Evolutionary conservation across 305 asterid species (phyloP).

Genomic region (Lippia alba): DNA sequence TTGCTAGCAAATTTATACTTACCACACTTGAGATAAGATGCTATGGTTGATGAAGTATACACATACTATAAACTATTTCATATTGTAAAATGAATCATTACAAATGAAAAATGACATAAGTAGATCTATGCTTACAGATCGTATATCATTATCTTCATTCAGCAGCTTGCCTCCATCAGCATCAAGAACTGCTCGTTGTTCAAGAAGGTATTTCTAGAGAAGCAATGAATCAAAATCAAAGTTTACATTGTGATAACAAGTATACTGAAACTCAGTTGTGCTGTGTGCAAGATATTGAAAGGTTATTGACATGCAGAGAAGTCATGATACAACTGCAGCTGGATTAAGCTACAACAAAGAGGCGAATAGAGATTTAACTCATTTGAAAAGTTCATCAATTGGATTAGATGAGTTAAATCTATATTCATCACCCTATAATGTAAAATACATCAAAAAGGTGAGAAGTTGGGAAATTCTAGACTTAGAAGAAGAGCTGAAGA

Average conservation of each 20-base stretch:
- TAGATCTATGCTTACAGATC: conserved; percentile 70
- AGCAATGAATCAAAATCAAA: conserved; percentile 33
- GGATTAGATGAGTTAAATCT: background rate
- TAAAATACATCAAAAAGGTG: conserved; percentile 16
- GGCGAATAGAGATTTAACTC: conserved; percentile 4
- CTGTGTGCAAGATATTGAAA: conserved; percentile 22
- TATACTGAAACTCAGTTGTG: conserved; percentile 9
- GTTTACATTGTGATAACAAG: conserved; percentile 26
- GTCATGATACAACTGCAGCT: background rate
- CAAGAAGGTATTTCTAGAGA: conserved; percentile 89
- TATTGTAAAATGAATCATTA: conserved; percentile 27
- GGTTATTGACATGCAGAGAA: conserved; percentile 26
- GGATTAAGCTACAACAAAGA: conserved; percentile 3
- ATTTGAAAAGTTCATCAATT: conserved; percentile 24
- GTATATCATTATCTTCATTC: conserved; percentile 91
- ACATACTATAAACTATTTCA: conserved; percentile 1
- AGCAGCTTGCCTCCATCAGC: conserved; percentile 90
- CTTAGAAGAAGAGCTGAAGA: conserved; percentile 12
- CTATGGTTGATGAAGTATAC: conserved; percentile 6
- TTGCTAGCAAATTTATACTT: conserved; percentile 15
- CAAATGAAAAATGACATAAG: conserved; percentile 33
- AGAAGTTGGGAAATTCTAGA: conserved; percentile 11
- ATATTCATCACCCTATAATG: conserved; percentile 15
- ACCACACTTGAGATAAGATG: conserved; percentile 8
- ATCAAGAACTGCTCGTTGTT: conserved; percentile 90